Percentiles rank a stretch among this genome's conserved stretches.
Conservation (phyloP, 2,329 filamentous ascomycete species). For the Colletotrichum plurivorum region DNA sequence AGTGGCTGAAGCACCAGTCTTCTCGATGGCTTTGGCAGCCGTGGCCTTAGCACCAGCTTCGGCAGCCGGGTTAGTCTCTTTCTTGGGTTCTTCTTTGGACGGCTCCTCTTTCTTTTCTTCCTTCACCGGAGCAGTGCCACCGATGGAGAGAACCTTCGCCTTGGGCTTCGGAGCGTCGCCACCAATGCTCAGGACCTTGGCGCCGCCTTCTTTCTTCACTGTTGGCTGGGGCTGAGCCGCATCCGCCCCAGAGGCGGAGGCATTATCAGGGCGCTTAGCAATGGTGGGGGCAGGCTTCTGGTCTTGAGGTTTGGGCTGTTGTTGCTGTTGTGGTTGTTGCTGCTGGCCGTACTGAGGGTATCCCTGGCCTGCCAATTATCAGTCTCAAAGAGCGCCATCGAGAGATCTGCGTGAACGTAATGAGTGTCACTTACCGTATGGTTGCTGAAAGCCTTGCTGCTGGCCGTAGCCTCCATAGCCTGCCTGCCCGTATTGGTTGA, state of each 20-base stretch:
- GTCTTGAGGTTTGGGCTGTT: conserved; percentile 50
- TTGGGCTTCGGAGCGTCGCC: conserved; percentile 71
- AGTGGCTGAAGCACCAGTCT: conserved; percentile 77
- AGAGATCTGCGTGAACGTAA: background rate
- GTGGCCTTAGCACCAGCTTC: conserved; percentile 87
- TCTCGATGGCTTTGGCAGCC: conserved; percentile 91
- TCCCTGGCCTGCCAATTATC: conserved; percentile 42
- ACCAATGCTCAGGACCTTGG: conserved; percentile 76
- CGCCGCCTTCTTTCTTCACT: conserved; percentile 67
- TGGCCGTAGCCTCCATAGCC: conserved; percentile 54
- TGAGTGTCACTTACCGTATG: conserved; percentile 50
- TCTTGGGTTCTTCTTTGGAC: conserved; percentile 65
- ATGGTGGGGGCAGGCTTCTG: conserved; percentile 71
- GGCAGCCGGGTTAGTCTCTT: conserved; percentile 55
- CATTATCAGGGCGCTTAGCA: conserved; percentile 71
- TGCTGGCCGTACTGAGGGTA: conserved; percentile 68
- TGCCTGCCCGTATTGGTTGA: conserved; percentile 62
- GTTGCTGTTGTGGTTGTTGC: conserved; percentile 57
- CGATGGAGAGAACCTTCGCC: conserved; percentile 62
- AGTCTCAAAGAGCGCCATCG: background rate
- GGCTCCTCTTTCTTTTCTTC: conserved; percentile 58
- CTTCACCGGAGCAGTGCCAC: conserved; percentile 54
- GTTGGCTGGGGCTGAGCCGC: conserved; percentile 64
- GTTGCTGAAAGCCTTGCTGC: conserved; percentile 60
- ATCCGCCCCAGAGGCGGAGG: conserved; percentile 60